Evolutionary conservation across 495 filamentous ascomycete species (phyloP).

Genomic region (Aspergillus funiculosus): DNA sequence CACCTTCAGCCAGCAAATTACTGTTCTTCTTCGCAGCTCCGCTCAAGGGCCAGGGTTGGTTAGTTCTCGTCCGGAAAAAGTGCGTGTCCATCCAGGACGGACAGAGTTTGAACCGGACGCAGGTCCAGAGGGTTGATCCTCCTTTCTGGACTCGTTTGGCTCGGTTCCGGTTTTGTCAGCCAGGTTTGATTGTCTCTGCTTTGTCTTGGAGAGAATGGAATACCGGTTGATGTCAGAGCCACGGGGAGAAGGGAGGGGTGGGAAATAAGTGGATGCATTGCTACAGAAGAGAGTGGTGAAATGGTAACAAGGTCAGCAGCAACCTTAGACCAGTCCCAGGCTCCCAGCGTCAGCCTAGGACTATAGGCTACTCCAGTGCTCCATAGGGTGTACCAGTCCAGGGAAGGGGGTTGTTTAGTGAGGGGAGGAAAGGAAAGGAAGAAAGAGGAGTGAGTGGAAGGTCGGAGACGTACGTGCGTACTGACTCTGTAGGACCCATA

Average conservation of each 20-base stretch:
- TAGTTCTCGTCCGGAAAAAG: slow-evolving; percentile 36
- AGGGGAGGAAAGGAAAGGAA: slow-evolving; percentile 6
- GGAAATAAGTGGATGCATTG: slow-evolving; percentile 38
- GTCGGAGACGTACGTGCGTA: slow-evolving; percentile 19
- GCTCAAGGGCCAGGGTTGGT: slow-evolving; percentile 31
- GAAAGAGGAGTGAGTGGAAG: slow-evolving; percentile 15
- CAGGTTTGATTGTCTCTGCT: slow-evolving; percentile 31
- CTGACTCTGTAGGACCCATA: slow-evolving; percentile 31
- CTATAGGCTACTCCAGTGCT: slow-evolving; percentile 7
- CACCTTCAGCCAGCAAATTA: slow-evolving; percentile 31
- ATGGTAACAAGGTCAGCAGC: slow-evolving; percentile 21
- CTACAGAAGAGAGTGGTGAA: slow-evolving; percentile 23
- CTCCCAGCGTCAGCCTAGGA: slow-evolving; percentile 14
- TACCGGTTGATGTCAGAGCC: slow-evolving; percentile 45
- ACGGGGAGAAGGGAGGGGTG: slow-evolving; percentile 19
- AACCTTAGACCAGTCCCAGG: slow-evolving; percentile 17
- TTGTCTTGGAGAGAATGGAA: slow-evolving; percentile 30
- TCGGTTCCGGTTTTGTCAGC: slow-evolving; percentile 32
- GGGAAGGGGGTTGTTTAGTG: slow-evolving; percentile 10
- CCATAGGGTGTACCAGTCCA: slow-evolving; percentile 2
- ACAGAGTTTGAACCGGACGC: slow-evolving; percentile 45
- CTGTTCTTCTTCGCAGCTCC: slow-evolving; percentile 28
- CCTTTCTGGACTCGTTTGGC: slow-evolving; percentile 39
- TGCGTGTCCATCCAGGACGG: slow-evolving; percentile 31
- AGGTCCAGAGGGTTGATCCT: slow-evolving; percentile 46